phyloP scores from a whole-genome alignment of 1,284 basidiomycete genomes.

The Anthracocystis setariae region DNA sequence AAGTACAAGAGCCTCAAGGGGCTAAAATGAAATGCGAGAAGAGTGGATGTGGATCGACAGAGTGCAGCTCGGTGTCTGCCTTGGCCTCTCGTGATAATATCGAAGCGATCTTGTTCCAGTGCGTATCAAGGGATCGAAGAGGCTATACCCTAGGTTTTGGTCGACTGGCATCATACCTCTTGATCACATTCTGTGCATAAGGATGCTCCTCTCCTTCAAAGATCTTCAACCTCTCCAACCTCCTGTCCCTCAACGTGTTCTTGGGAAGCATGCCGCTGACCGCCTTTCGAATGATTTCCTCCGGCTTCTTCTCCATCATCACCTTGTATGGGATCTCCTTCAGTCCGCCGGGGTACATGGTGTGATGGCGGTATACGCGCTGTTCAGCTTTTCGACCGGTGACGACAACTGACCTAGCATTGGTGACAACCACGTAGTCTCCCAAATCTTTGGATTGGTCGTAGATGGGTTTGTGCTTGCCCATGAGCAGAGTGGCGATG shows the following conservation, averaged over 20 bases:
- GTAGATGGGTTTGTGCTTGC: conserved; percentile 98
- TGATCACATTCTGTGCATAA: conserved; percentile 55
- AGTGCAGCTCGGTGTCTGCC: too few species aligned
- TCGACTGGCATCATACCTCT: conserved; percentile 21
- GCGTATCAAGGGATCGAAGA: too few species aligned
- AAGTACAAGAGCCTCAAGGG: conserved; percentile 22
- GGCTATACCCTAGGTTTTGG: conserved; percentile 23
- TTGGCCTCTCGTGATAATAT: too few species aligned
- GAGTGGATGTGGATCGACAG: not conserved
- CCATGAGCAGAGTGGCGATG: conserved; percentile 95
- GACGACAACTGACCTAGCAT: conserved; percentile 84
- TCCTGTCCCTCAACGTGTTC: conserved; percentile 65
- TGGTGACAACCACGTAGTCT: conserved; percentile 96
- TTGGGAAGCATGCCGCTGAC: conserved; percentile 68
- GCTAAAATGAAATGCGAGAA: not conserved
- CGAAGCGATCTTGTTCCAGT: too few species aligned
- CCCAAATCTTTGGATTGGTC: conserved; percentile 76
- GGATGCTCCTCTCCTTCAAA: conserved; percentile 63
- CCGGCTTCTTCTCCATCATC: conserved; percentile 77
- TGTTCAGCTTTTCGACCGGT: conserved; percentile 90
- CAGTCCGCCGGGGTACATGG: conserved; percentile 92
- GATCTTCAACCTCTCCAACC: conserved; percentile 64
- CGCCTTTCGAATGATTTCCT: conserved; percentile 72
- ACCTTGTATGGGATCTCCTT: conserved; percentile 71
- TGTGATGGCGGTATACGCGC: conserved; percentile 86